These are phyloP conservation scores for Dothideomycetes sp. DNA, from an alignment of 2,329 filamentous ascomycete genomes.

Conservation along the genomic window DNA sequence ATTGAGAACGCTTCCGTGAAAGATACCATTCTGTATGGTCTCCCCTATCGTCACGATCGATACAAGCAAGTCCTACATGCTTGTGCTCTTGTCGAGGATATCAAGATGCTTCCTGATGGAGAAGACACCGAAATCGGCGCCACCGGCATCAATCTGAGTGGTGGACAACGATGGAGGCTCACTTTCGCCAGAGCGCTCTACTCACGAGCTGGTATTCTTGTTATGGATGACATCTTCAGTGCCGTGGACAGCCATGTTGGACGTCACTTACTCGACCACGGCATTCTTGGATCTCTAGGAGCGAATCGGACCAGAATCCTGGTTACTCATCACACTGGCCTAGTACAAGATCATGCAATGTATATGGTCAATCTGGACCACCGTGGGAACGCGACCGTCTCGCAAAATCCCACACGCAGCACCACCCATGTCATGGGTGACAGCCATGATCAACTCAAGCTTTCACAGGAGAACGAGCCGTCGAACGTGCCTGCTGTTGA, in stretches of 20 bases:
- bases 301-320: neutral
- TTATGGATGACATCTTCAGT: neutral
- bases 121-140: constrained; percentile 74
- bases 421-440: too few species aligned
- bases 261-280: neutral
- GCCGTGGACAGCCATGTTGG: neutral
- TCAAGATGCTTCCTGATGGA: constrained; percentile 66
- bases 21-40: neutral
- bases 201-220: constrained; percentile 42
- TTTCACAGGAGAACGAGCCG: neutral
- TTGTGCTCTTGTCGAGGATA: constrained; percentile 65
- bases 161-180: constrained; percentile 74
- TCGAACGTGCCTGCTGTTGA: neutral
- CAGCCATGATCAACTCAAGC: neutral
- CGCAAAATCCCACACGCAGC: neutral
- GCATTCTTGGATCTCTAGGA: neutral
- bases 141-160: constrained; percentile 75
- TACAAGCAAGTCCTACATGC: constrained; percentile 63
- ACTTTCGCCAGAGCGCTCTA: constrained; percentile 71
- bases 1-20: neutral
- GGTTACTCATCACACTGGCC: neutral
- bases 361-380: neutral
- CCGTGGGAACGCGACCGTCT: neutral
- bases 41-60: constrained; percentile 32
- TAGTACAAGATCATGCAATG: neutral